Evolutionary conservation across 495 filamentous ascomycete species (phyloP).

Genomic region (Podospora australis): DNA sequence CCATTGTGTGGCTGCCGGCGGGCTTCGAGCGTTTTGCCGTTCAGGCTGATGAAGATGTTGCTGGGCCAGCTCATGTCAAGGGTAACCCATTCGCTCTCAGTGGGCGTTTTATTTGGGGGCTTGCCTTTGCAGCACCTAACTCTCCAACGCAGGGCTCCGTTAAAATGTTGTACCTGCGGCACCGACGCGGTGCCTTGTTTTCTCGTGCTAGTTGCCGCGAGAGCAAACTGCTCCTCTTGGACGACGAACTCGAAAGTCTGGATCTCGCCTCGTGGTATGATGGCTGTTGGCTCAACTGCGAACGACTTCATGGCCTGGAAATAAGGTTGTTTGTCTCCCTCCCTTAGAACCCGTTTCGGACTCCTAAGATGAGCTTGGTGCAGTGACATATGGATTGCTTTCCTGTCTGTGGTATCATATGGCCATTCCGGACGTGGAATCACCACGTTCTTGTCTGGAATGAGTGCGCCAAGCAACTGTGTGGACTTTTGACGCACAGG

Average conservation of each 20-base stretch:
- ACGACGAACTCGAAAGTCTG: constrained; percentile 32
- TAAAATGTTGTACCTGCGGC: constrained; percentile 28
- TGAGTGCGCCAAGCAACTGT: constrained; percentile 5
- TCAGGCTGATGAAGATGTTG: constrained; percentile 63
- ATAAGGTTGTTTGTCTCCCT: constrained; percentile 25
- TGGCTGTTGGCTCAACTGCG: constrained; percentile 30
- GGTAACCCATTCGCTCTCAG: constrained; percentile 52
- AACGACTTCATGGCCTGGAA: constrained; percentile 46
- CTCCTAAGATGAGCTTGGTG: constrained; percentile 55
- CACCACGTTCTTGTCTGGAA: constrained; percentile 10
- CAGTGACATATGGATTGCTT: constrained; percentile 42
- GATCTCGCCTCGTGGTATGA: constrained; percentile 24
- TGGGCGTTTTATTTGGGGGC: constrained; percentile 3
- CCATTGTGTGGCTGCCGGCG: constrained; percentile 61
- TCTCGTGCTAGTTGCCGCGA: constrained; percentile 13
- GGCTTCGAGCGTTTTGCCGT: constrained; percentile 49
- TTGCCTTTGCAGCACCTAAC: constrained; percentile 27
- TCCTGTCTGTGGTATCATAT: constrained; percentile 33
- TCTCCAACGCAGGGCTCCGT: constrained; percentile 36
- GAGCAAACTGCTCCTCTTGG: constrained; percentile 22
- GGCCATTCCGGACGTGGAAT: constrained; percentile 29
- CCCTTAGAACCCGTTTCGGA: constrained; percentile 38
- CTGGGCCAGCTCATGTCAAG: constrained; percentile 65
- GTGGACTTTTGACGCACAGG: constrained; percentile 2
- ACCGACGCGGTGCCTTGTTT: constrained; percentile 11